These are phyloP conservation scores for Stygiomarasmius scandens DNA, from an alignment of 1,284 basidiomycete species.

Conservation along the genomic window DNA sequence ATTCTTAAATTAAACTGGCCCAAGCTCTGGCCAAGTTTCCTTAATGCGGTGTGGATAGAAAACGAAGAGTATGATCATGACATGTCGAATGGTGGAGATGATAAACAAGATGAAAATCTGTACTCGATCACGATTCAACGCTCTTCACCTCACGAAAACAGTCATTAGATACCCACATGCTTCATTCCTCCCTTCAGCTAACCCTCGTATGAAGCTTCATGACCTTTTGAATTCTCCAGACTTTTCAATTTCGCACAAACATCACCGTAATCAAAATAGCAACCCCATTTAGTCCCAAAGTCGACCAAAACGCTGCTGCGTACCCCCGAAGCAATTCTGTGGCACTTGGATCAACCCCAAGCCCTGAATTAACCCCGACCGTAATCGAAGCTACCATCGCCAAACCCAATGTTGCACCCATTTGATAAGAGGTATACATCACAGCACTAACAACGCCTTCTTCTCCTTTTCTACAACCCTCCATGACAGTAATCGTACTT, in stretches of 20 bases:
- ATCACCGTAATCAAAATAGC: slow-evolving; percentile 15
- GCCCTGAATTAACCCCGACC: slow-evolving; percentile 14
- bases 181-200: no score
- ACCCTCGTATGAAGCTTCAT: no score
- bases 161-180: no score
- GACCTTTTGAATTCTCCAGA: no score
- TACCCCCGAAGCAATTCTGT: slow-evolving; percentile 15
- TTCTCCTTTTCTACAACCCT: slow-evolving; percentile 15
- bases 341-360: slow-evolving; percentile 1
- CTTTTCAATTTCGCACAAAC: slow-evolving; percentile 8
- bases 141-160: no score
- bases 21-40: no score
- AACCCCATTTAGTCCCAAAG: slow-evolving; percentile 15
- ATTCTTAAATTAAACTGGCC: no score
- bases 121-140: no score
- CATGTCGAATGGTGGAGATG: no score
- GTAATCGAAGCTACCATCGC: slow-evolving; percentile 20
- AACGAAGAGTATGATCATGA: no score
- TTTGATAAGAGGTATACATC: slow-evolving; percentile 22
- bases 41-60: no score
- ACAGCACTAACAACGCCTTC: slow-evolving; percentile 23
- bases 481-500: slow-evolving; percentile 21
- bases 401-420: slow-evolving; percentile 20
- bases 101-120: no score
- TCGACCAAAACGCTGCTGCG: slow-evolving; percentile 20